Percentiles rank a stretch among this genome's conserved stretches.
Evolutionary conservation across 2,329 filamentous ascomycete species (phyloP).

Genomic region (Periconia sp.): DNA sequence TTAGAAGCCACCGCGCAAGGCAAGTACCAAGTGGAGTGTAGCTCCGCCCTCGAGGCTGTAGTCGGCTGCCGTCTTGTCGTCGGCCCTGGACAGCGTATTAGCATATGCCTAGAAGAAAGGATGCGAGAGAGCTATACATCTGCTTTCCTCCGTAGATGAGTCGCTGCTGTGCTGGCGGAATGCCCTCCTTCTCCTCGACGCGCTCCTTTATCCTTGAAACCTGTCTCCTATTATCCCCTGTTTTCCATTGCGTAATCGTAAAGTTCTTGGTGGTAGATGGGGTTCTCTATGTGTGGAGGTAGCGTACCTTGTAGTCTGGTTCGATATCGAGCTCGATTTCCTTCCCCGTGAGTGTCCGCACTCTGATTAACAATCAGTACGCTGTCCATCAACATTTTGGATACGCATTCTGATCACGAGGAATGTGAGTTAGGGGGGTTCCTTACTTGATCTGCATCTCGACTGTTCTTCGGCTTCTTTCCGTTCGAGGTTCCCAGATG

Average conservation of each 20-base stretch:
- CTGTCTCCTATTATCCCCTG: constrained; percentile 55
- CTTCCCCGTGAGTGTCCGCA: constrained; percentile 96
- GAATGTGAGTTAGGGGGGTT: too few species aligned
- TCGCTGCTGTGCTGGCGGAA: constrained; percentile 94
- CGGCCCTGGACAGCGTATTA: constrained; percentile 79
- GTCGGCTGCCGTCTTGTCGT: constrained; percentile 91
- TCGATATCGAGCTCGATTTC: constrained; percentile 99
- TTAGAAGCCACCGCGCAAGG: constrained; percentile 76
- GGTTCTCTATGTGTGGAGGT: neutral
- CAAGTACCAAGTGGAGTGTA: constrained; percentile 93
- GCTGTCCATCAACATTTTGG: too few species aligned
- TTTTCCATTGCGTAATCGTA: too few species aligned
- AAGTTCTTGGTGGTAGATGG: neutral
- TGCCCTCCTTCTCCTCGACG: constrained; percentile 98
- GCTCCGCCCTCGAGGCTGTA: constrained; percentile 91
- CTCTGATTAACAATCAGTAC: constrained; percentile 62
- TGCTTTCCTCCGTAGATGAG: constrained; percentile 98
- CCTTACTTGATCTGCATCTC: constrained; percentile 47
- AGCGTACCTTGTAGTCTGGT: constrained; percentile 81
- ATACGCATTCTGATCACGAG: too few species aligned
- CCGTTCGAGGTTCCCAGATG: too few species aligned
- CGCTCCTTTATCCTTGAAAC: constrained; percentile 97
- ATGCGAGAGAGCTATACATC: constrained; percentile 67
- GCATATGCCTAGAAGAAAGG: too few species aligned
- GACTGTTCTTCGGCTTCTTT: constrained; percentile 10